Evolutionary conservation across 2,329 filamentous ascomycete species (phyloP), one percentile per base, ranked within the genome.

Genomic region (Cercospora sp.): DNA sequence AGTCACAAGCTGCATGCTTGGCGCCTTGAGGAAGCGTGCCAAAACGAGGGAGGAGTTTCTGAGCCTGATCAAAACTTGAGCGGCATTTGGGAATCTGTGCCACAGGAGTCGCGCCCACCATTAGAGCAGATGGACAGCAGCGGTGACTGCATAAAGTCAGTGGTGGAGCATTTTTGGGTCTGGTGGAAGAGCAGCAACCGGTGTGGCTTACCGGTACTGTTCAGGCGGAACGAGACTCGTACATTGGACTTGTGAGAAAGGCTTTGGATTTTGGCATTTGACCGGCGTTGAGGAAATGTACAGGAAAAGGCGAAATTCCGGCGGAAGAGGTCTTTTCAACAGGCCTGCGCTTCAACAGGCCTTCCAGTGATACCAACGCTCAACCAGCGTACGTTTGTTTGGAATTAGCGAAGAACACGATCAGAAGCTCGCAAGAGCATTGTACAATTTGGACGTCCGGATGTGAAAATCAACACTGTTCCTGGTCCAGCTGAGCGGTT

Each of bases 11-110:
- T 98, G 94, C 79, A 96, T 99, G 81, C 87, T 98, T n/a, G 95
- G 95, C 45, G 94, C 93, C 76, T 96, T 99, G 85, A 90, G 97
- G 77, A 90, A 90, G 69, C 93, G 92, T 75, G 92, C 93, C 69
- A 97, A 97, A 85, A 97, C 94, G 10, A 86, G 95, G 75, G 96
- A 97, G 78, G 95, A 99, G 81, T 99, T 99, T 77, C 82, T 99
- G 77, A 97, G 90, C 75, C 33, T 64, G 20, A 64, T 64, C 13
- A 64, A 64, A 31, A 33, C 60, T 3, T 63, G 60, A 63, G 13
- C 2, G 23, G 18, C 16, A 10, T n/a, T 60, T 31, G 30, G 7
- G 7, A 8, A 26, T 23, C 3, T 5, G 30, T 18, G 57, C 36
- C 48, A 9, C 18, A 12, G 18, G 48, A 53, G 36, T 39, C 36